These are phyloP conservation scores for Acrodontium crateriforme DNA, from an alignment of 2,329 filamentous ascomycete species.

Conservation along the genomic window DNA sequence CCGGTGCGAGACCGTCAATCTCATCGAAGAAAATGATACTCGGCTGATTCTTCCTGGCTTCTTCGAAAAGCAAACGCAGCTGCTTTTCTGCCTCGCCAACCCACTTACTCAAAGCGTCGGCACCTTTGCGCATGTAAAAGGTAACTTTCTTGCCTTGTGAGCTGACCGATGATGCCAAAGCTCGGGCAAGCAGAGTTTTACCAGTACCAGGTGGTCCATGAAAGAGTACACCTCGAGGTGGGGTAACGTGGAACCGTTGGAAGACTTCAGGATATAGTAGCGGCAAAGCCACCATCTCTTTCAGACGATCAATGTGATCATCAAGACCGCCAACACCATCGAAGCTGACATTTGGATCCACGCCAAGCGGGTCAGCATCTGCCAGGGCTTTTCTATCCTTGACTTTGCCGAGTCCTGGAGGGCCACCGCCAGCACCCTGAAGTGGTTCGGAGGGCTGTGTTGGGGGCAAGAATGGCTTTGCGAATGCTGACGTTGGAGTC, in stretches of 20 bases:
- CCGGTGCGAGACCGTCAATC: slow-evolving; percentile 90
- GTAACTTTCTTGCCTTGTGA: slow-evolving; percentile 87
- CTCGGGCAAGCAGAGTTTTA: slow-evolving; percentile 91
- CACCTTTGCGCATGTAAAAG: slow-evolving; percentile 98
- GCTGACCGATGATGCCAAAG: slow-evolving; percentile 80
- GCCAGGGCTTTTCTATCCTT: slow-evolving; percentile 86
- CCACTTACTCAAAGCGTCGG: slow-evolving; percentile 96
- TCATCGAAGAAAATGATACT: slow-evolving; percentile 99
- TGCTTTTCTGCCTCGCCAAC: slow-evolving; percentile 96
- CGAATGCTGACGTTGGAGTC: slow-evolving; percentile 41
- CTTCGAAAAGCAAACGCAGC: slow-evolving; percentile 82
- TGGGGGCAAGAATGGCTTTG: slow-evolving; percentile 40
- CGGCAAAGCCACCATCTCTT: slow-evolving; percentile 95
- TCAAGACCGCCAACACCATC: slow-evolving; percentile 86
- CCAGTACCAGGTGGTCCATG: slow-evolving; percentile 94
- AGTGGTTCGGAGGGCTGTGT: slow-evolving; percentile 43
- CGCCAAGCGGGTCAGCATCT: slow-evolving; percentile 86
- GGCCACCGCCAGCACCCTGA: slow-evolving; percentile 44
- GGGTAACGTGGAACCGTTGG: slow-evolving; percentile 78
- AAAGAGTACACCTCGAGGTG: slow-evolving; percentile 87
- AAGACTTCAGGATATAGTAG: slow-evolving; percentile 93
- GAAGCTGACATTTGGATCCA: slow-evolving; percentile 86
- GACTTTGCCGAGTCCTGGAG: slow-evolving; percentile 74
- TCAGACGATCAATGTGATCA: slow-evolving; percentile 89
- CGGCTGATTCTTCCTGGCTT: slow-evolving; percentile 86